Evolutionary conservation across 2,329 filamentous ascomycete genomes (phyloP).

Genomic region (Nemania sp.): DNA sequence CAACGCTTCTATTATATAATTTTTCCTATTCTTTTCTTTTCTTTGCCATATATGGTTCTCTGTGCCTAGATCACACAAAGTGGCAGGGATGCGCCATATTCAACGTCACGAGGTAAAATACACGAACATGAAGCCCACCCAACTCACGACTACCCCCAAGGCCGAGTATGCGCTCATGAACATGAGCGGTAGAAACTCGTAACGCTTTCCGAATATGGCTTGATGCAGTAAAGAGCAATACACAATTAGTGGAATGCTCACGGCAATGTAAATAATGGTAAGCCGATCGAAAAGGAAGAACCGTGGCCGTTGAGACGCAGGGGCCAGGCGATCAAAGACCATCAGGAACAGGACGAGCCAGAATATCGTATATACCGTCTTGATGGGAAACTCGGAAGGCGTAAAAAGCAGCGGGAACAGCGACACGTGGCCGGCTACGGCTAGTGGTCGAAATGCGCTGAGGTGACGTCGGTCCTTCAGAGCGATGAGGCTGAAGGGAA

Average conservation of each 20-base stretch:
- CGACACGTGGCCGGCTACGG: conserved; percentile 91
- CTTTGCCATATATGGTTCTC: neutral
- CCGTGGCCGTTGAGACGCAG: conserved; percentile 75
- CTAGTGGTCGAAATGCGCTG: conserved; percentile 86
- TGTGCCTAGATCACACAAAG: too few relatives aligned
- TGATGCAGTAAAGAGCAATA: conserved; percentile 87
- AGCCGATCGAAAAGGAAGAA: conserved; percentile 92
- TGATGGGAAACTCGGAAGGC: conserved; percentile 87
- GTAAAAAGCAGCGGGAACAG: conserved; percentile 94
- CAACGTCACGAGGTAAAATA: conserved; percentile 68
- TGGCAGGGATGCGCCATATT: too few relatives aligned
- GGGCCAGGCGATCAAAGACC: conserved; percentile 84
- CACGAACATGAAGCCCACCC: conserved; percentile 91
- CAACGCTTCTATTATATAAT: neutral
- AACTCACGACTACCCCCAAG: conserved; percentile 92
- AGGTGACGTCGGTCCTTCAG: conserved; percentile 88
- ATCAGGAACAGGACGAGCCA: conserved; percentile 89
- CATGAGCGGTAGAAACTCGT: conserved; percentile 94
- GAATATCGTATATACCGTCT: conserved; percentile 87
- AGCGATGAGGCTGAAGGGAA: conserved; percentile 91
- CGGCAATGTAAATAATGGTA: conserved; percentile 82
- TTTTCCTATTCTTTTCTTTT: neutral
- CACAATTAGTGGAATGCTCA: conserved; percentile 84
- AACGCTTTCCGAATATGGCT: conserved; percentile 77
- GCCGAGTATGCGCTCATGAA: conserved; percentile 95